Percentiles rank a stretch among this genome's conserved stretches.
phyloP scores from a whole-genome alignment of 768 basidiomycete genomes.

The Boletus bicolor region DNA sequence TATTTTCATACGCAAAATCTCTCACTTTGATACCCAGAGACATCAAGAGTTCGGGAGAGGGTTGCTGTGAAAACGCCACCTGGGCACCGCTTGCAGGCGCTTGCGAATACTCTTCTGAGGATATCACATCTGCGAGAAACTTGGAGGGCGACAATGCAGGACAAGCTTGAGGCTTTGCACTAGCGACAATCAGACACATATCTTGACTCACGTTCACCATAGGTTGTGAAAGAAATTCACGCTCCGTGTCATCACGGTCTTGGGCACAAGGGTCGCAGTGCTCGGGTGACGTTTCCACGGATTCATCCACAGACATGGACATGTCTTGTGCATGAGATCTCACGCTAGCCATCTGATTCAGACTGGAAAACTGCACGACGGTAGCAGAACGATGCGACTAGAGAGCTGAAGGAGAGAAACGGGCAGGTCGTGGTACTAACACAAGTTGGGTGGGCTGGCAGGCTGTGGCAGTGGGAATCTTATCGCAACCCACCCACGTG shows the following conservation, averaged over 20 bases:
- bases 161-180: slow-evolving; percentile 33
- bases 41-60: slow-evolving; percentile 30
- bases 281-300: not conserved
- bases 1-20: slow-evolving; percentile 70
- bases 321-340: slow-evolving; percentile 5
- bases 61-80: slow-evolving; percentile 31
- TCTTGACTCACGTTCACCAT: slow-evolving; percentile 37
- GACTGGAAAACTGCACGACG: not conserved
- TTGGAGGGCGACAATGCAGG: slow-evolving; percentile 25
- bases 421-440: slow-evolving; percentile 27
- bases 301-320: slow-evolving; percentile 1
- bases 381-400: not conserved
- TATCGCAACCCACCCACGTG: slow-evolving; percentile 20
- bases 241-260: slow-evolving; percentile 13
- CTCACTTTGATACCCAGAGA: slow-evolving; percentile 42
- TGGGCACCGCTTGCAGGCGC: slow-evolving; percentile 3
- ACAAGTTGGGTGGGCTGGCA: slow-evolving; percentile 15
- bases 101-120: slow-evolving; percentile 19
- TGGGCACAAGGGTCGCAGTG: not conserved
- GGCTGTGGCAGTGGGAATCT: slow-evolving; percentile 25
- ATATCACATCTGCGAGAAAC: slow-evolving; percentile 11
- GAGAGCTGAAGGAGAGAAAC: slow-evolving; percentile 3
- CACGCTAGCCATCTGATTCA: slow-evolving; percentile 16
- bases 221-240: slow-evolving; percentile 24
- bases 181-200: slow-evolving; percentile 25